phyloP scores from a whole-genome alignment of 129 eudicot species.

The Scalesia atractyloides region DNA sequence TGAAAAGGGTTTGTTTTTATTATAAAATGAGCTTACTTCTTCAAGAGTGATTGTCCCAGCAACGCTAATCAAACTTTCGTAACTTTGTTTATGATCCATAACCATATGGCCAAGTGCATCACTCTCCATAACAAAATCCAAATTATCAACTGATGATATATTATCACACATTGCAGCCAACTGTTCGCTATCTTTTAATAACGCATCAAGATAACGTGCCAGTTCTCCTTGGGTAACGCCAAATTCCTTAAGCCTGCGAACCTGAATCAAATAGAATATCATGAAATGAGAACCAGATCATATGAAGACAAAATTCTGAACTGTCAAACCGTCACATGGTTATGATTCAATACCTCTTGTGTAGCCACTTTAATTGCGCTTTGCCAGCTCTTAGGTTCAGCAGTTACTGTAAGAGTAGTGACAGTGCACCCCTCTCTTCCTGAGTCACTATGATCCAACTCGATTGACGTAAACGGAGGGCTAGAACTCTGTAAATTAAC shows the following conservation, averaged over 20 bases:
- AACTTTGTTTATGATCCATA: constrained; percentile 97
- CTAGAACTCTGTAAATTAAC: constrained; percentile 77
- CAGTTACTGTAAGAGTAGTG: constrained; percentile 96
- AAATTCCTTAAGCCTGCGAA: constrained; percentile 93
- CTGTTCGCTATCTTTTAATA: constrained; percentile 94
- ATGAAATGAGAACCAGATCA: constrained; percentile 10
- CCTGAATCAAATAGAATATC: constrained; percentile 43
- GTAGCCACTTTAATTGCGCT: constrained; percentile 94
- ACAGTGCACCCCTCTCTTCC: constrained; percentile 99
- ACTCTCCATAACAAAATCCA: constrained; percentile 97
- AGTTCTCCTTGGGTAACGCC: constrained; percentile 98
- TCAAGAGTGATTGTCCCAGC: constrained; percentile 92
- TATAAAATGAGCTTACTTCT: constrained; percentile 56
- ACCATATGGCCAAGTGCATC: constrained; percentile 94
- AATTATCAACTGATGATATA: constrained; percentile 87
- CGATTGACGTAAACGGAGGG: constrained; percentile 94
- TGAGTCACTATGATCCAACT: constrained; percentile 98
- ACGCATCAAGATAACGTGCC: constrained; percentile 85
- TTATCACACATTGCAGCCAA: constrained; percentile 98
- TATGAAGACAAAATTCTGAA: neutral
- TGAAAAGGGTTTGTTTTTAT: neutral
- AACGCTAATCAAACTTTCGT: constrained; percentile 82
- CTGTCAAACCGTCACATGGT: neutral
- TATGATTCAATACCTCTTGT: constrained; percentile 67
- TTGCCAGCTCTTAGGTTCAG: constrained; percentile 96